Base-by-base conservation (phyloP, 805 yeast species). In the Torulaspora quercuum region DNA sequence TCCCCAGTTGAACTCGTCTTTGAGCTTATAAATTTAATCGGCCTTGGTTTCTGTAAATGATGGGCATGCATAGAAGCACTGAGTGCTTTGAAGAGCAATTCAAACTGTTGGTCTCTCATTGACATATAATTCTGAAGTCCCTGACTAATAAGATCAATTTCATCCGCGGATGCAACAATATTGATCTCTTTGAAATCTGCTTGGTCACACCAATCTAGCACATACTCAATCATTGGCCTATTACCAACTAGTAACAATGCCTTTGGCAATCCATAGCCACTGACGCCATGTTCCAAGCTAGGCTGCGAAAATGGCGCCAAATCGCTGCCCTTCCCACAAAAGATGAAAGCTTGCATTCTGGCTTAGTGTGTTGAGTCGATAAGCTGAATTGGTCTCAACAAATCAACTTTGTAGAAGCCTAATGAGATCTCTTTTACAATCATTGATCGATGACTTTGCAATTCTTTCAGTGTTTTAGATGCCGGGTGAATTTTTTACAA, bases 211-310 rank as follows among this genome's bases (percentile, higher is more conserved):
- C 97, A 92, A 49, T 83, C 89, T 22, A 92, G 68, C 2, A 83
- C 94, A 55, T 86, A 83, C 52, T 80, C 81, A 27, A 92, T 67
- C 87, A 92, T 80, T 9, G 96, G 95, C 52, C 75, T 75, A 59
- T 89, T 89, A 6, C 92, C 97, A 22, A 92, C 70, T 2, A 97
- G 97, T 28, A 94, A 63, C 32, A 89, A 66, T 0, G 97, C 94
- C 65, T 92, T 92, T 6, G 94, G 75, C 5, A 73, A 57, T 11
- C 92, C 89, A 2, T 82, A 68, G 10, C 76, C 72, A 6, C 44
- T 33, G 8, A 32, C 39, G 18, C 18, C 39, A 29, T 44, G 32
- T 23, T 39, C 40, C 12, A 21, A 15, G 22, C 25, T 23, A 23
- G 68, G 70, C 17, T 72, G 66, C 0, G 89, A 73, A 44, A 90